A percentile compares a stretch with the other conserved stretches of the same genome.
Evolutionary conservation across 108 stramenopile species (phyloP).

Genomic region (Parmales sp.): DNA sequence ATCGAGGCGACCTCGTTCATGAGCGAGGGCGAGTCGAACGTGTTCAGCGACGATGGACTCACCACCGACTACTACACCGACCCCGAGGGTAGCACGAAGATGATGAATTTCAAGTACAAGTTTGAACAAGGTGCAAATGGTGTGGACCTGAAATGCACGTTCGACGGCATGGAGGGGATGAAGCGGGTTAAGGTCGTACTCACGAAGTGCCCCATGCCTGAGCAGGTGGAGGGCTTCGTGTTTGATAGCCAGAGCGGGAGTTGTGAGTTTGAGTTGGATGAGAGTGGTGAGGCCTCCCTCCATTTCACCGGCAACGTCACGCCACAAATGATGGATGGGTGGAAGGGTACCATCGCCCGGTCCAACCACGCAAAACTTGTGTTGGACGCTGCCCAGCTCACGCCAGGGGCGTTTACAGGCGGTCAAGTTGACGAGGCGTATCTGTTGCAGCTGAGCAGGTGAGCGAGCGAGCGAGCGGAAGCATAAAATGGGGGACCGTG

Average conservation of each 20-base stretch:
- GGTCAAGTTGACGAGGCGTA: neutral
- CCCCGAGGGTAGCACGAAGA: no score
- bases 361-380: neutral
- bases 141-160: neutral
- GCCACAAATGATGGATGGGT: neutral
- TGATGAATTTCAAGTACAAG: conserved; percentile 6
- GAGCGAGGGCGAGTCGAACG: neutral
- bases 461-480: no score
- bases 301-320: neutral
- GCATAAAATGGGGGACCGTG: no score
- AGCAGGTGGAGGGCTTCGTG: no score
- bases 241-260: neutral
- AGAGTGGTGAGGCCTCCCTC: neutral
- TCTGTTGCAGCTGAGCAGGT: neutral
- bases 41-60: conserved; percentile 16
- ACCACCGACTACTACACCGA: conserved; percentile 12
- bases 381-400: neutral
- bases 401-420: neutral
- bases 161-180: neutral
- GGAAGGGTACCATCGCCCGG: neutral
- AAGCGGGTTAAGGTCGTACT: neutral
- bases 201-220: neutral
- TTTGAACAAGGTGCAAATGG: no score
- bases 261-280: neutral
- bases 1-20: neutral